Evolutionary conservation across 257 asterid genomes (phyloP).

Genomic region (Petunia secreta): DNA sequence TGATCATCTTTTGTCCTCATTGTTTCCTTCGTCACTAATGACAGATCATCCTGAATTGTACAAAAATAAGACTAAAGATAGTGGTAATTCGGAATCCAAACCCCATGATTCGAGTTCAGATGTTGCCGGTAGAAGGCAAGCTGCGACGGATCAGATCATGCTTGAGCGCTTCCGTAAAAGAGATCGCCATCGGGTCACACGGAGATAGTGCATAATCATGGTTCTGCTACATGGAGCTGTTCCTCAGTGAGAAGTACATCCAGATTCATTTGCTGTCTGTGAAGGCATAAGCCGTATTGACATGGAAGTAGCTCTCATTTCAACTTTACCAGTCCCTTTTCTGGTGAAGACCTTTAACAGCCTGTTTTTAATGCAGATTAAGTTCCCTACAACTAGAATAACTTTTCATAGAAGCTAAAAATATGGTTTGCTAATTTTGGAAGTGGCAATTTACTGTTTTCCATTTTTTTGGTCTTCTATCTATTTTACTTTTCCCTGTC

Average conservation of each 20-base stretch:
- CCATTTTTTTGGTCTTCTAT: neutral
- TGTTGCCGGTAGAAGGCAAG: conserved; percentile 73
- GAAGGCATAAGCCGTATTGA: conserved; percentile 19
- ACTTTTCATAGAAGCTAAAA: neutral
- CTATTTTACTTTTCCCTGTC: conserved; percentile 12
- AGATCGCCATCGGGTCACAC: conserved; percentile 79
- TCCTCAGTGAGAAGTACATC: conserved; percentile 9
- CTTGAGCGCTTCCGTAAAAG: conserved; percentile 92
- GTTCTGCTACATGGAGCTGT: conserved; percentile 3
- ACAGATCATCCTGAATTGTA: conserved; percentile 70
- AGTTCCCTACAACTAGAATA: neutral
- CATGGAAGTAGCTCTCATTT: conserved; percentile 13
- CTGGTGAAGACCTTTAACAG: neutral
- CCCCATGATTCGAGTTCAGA: conserved; percentile 55
- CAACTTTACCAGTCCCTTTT: conserved; percentile 13
- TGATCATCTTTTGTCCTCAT: neutral
- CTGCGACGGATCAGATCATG: conserved; percentile 95
- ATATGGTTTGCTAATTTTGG: neutral
- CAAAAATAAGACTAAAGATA: conserved; percentile 63
- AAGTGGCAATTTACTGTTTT: neutral
- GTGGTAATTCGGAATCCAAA: conserved; percentile 47
- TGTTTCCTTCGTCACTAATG: conserved; percentile 23
- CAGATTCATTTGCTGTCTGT: conserved; percentile 15
- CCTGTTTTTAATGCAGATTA: conserved; percentile 4
- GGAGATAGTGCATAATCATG: conserved; percentile 53